These are phyloP conservation scores for Pseudozyma sp. DNA, from an alignment of 1,284 basidiomycete species.

Conservation along the genomic window DNA sequence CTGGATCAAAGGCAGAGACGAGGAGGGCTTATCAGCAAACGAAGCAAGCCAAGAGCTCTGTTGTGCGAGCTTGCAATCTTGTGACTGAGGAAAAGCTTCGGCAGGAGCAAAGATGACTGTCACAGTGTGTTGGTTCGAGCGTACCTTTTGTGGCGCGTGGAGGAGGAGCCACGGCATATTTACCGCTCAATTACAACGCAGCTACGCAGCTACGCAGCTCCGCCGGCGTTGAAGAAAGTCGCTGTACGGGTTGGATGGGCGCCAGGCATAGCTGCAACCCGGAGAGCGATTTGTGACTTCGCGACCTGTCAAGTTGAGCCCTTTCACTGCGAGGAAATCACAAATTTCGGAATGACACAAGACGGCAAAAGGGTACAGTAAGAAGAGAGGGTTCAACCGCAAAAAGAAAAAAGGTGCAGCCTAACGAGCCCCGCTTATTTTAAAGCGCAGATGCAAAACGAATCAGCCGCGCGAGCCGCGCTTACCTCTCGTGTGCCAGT, in stretches of 20 bases:
- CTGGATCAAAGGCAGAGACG: neutral
- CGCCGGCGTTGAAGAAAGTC: neutral
- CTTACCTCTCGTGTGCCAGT: neutral
- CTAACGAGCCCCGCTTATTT: constrained; percentile 8
- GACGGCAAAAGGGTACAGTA: too few species aligned
- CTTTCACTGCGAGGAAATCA: neutral
- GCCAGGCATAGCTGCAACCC: constrained; percentile 3
- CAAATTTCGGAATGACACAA: neutral
- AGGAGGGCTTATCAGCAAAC: constrained; percentile 7
- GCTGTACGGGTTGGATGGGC: neutral
- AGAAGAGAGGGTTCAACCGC: constrained; percentile 5
- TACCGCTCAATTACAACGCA: neutral
- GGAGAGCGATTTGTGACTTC: constrained; percentile 3
- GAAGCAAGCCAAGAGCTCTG: neutral
- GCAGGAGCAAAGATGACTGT: neutral
- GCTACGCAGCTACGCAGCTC: neutral
- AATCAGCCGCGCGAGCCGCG: constrained; percentile 12
- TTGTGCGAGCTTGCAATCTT: neutral
- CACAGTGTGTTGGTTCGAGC: neutral
- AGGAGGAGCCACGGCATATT: neutral
- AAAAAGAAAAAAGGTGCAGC: neutral
- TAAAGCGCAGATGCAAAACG: neutral
- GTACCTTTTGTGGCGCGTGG: neutral
- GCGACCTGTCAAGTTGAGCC: constrained; percentile 4
- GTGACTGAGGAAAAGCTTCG: neutral